Evolutionary conservation across 352 stramenopile genomes (phyloP).

Genomic region (Phytophthora sp.): DNA sequence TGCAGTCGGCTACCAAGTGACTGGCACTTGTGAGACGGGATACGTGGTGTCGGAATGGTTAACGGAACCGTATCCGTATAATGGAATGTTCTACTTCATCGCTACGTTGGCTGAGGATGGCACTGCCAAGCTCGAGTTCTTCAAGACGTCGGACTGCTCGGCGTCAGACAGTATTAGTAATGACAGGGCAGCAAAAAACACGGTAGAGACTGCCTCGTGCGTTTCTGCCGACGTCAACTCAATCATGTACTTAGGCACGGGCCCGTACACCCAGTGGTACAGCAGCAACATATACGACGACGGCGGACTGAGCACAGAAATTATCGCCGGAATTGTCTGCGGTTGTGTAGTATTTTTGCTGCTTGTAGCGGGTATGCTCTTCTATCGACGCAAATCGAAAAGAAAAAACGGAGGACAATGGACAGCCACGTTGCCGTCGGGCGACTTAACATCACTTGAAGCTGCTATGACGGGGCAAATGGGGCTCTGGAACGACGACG

Average conservation of each 20-base stretch:
- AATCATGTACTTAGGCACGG: neutral
- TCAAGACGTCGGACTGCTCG: constrained; percentile 2
- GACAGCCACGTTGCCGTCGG: constrained; percentile 8
- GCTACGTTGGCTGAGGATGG: neutral
- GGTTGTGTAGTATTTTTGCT: neutral
- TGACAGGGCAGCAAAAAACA: neutral
- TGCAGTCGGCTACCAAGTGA: neutral
- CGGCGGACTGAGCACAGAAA: neutral
- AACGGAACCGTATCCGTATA: too few relatives aligned
- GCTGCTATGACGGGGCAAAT: constrained; percentile 13
- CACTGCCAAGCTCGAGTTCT: neutral
- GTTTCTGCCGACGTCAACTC: neutral
- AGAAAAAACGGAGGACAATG: constrained; percentile 5
- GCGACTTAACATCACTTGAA: constrained; percentile 7
- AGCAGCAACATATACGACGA: constrained; percentile 1
- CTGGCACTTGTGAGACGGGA: neutral
- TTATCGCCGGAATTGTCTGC: neutral
- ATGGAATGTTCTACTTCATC: neutral
- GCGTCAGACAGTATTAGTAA: neutral
- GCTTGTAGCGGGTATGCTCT: neutral
- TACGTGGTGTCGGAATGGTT: neutral
- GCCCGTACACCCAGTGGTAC: neutral
- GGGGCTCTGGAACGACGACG: constrained; percentile 41
- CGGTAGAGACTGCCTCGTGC: neutral
- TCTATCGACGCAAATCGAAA: neutral